These are phyloP conservation scores for Escovopsis sp. DNA, from an alignment of 2,329 filamentous ascomycete genomes.

Conservation along the genomic window DNA sequence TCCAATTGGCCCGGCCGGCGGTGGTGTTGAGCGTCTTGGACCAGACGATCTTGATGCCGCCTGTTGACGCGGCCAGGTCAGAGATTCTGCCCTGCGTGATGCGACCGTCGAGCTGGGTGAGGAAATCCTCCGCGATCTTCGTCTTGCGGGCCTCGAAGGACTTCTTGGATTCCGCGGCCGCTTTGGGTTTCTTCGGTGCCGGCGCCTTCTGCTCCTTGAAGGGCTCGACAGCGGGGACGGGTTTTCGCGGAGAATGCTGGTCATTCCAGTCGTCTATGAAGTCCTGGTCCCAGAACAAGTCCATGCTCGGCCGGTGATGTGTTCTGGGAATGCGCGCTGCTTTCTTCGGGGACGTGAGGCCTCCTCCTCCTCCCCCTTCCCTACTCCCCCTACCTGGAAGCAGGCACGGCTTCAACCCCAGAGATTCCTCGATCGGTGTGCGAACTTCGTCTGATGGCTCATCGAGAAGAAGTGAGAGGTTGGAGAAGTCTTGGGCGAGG, in stretches of 20 bases:
- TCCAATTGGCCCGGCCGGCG: constrained; percentile 62
- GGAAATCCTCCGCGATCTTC: constrained; percentile 45
- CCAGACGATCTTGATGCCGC: constrained; percentile 60
- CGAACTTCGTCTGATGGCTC: not conserved
- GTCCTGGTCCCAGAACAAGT: constrained; percentile 45
- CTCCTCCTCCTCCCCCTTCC: constrained; percentile 2
- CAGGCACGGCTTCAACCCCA: not conserved
- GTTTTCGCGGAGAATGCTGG: constrained; percentile 37
- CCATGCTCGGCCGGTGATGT: constrained; percentile 36
- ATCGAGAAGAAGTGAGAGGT: not conserved
- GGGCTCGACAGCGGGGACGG: constrained; percentile 8
- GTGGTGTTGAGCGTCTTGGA: constrained; percentile 66
- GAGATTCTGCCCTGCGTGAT: constrained; percentile 47
- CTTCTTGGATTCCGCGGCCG: constrained; percentile 32
- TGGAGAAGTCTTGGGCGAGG: not conserved
- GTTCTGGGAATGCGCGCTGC: constrained; percentile 31
- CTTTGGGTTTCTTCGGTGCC: constrained; percentile 14
- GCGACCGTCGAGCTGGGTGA: constrained; percentile 50
- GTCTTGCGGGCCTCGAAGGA: constrained; percentile 48
- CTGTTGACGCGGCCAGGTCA: constrained; percentile 43
- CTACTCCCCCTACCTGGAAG: not conserved
- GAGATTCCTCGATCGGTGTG: not conserved
- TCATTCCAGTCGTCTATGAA: constrained; percentile 50
- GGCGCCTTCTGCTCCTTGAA: not conserved
- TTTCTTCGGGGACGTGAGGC: constrained; percentile 18